These are phyloP conservation scores for Penicillium capsulatum DNA, from an alignment of 2,329 filamentous ascomycete species.

Conservation along the genomic window DNA sequence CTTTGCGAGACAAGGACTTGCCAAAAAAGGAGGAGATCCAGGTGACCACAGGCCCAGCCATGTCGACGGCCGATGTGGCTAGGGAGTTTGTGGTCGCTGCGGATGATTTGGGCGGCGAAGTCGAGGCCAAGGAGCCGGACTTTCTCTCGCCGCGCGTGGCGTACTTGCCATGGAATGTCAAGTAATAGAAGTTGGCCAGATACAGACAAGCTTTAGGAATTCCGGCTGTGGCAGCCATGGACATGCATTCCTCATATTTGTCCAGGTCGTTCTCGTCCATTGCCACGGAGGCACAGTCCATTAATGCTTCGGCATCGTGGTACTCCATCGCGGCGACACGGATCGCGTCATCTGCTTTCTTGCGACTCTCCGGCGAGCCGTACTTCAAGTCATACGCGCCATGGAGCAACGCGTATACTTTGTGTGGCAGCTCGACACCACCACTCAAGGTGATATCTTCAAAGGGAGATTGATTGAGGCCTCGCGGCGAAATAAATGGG, in stretches of 20 bases:
- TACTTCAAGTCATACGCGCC: conserved; percentile 4
- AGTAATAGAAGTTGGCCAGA: conserved; percentile 38
- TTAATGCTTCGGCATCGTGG: conserved; percentile 27
- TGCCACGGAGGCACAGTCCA: conserved; percentile 24
- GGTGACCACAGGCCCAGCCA: too few species aligned
- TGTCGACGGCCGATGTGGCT: too few species aligned
- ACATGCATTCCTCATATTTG: conserved; percentile 35
- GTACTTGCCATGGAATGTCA: conserved; percentile 25
- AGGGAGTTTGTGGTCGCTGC: too few species aligned
- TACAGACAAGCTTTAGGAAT: conserved; percentile 29
- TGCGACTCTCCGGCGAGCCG: conserved; percentile 3
- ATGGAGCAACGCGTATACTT: conserved; percentile 21
- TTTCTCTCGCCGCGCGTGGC: conserved; percentile 20
- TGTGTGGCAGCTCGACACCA: conserved; percentile 26
- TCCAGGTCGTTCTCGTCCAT: conserved; percentile 24
- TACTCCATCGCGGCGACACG: conserved; percentile 29
- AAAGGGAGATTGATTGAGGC: neutral
- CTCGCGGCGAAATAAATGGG: conserved; percentile 18
- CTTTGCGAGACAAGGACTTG: conserved; percentile 14
- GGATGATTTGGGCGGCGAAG: neutral
- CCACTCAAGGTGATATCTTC: conserved; percentile 12
- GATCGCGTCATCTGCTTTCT: conserved; percentile 20
- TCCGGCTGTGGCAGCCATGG: conserved; percentile 30
- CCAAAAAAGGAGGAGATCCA: conserved; percentile 10
- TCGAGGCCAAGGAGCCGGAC: neutral